phyloP scores from a whole-genome alignment of 768 basidiomycete genomes.

The Hericium alpestre region DNA sequence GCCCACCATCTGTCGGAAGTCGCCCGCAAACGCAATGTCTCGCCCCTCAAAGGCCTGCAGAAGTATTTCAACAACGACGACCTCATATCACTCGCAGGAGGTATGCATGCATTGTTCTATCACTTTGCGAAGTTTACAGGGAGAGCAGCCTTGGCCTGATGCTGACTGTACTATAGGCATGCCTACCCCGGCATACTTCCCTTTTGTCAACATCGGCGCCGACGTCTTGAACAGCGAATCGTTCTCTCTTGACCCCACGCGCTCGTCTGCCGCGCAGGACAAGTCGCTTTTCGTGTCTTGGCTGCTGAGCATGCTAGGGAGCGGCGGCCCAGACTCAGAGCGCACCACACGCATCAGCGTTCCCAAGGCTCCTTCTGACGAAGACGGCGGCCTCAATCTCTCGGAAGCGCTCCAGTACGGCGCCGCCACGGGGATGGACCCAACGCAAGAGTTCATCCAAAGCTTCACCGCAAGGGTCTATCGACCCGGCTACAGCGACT shows the following conservation, averaged over 20 bases:
- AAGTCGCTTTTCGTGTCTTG: slow-evolving; percentile 35
- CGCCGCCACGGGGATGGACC: slow-evolving; percentile 38
- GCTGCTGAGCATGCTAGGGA: slow-evolving; percentile 47
- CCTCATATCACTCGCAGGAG: slow-evolving; percentile 55
- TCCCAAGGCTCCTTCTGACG: slow-evolving; percentile 44
- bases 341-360: slow-evolving; percentile 38
- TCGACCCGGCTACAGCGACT: slow-evolving; percentile 55
- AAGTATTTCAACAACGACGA: slow-evolving; percentile 49
- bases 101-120: slow-evolving; percentile 20
- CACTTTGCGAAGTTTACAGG: neutral
- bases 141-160: neutral
- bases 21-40: slow-evolving; percentile 35
- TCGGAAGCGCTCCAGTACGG: slow-evolving; percentile 64
- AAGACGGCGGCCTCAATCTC: slow-evolving; percentile 45
- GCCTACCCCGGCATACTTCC: slow-evolving; percentile 61
- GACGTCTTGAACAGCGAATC: slow-evolving; percentile 40
- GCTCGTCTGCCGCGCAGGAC: slow-evolving; percentile 4
- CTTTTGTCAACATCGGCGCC: slow-evolving; percentile 51
- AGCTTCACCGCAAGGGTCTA: slow-evolving; percentile 46
- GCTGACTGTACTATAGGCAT: slow-evolving; percentile 31
- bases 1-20: slow-evolving; percentile 61
- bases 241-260: slow-evolving; percentile 28
- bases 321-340: slow-evolving; percentile 18
- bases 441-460: slow-evolving; percentile 43
- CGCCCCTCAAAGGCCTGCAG: slow-evolving; percentile 58